A percentile compares a stretch with the other conserved stretches of the same genome.
Conservation (phyloP, 176 grass and related monocot genomes). For the Tillandsia leiboldiana region DNA sequence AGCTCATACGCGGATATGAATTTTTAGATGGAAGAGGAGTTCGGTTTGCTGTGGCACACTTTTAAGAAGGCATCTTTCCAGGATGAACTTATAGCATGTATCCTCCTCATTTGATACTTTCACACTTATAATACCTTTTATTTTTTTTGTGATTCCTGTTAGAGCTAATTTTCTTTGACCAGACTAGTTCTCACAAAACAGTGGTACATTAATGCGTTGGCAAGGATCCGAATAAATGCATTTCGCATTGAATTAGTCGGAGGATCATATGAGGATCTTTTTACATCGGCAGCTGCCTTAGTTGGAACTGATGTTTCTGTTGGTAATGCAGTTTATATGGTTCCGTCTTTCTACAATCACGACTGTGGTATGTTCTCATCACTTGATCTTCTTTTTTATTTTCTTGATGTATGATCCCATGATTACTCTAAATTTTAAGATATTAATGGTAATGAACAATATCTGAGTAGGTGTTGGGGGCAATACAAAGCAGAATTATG, state of each 20-base stretch:
- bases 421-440: no score
- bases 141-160: background rate
- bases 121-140: background rate
- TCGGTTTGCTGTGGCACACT: constrained; percentile 35
- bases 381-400: background rate
- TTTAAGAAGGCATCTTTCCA: constrained; percentile 51
- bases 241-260: constrained; percentile 81
- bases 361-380: constrained; percentile 51
- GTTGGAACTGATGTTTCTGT: constrained; percentile 54
- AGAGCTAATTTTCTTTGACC: constrained; percentile 42
- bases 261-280: constrained; percentile 64
- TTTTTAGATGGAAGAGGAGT: constrained; percentile 65
- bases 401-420: no score
- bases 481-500: background rate
- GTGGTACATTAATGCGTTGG: constrained; percentile 84
- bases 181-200: constrained; percentile 71
- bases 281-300: constrained; percentile 50
- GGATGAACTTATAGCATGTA: constrained; percentile 50
- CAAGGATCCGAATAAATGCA: constrained; percentile 89
- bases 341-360: constrained; percentile 95
- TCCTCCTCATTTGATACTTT: constrained; percentile 30
- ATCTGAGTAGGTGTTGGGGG: no score
- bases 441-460: no score
- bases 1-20: constrained; percentile 10
- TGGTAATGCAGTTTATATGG: constrained; percentile 86